Evolutionary conservation across 2,329 filamentous ascomycete species (phyloP).

Genomic region (Colletotrichum lini): DNA sequence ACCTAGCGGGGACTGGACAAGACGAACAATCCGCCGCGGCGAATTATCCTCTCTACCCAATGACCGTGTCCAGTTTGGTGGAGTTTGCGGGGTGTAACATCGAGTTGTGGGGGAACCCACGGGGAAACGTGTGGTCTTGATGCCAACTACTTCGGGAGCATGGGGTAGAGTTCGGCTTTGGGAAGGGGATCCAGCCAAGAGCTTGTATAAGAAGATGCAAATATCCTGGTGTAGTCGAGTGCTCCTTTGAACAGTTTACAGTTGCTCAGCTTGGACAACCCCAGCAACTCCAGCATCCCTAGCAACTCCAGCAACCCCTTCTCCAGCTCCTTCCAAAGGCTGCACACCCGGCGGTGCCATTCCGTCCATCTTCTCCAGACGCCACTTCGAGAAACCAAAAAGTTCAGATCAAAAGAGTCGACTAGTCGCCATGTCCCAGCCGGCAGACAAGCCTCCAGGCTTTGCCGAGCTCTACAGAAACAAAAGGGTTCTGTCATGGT

Average conservation of each 20-base stretch:
- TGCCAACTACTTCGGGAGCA: background rate
- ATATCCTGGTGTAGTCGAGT: too few relatives aligned
- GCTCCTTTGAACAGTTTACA: too few relatives aligned
- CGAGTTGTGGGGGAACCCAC: constrained; percentile 15
- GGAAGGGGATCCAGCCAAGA: background rate
- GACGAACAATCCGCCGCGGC: too few relatives aligned
- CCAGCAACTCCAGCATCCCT: too few relatives aligned
- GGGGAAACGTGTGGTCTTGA: constrained; percentile 27
- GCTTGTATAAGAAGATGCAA: background rate
- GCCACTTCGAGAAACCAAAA: too few relatives aligned
- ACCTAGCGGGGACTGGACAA: too few relatives aligned
- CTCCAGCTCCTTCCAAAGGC: too few relatives aligned
- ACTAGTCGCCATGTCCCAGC: background rate
- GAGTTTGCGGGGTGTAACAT: constrained; percentile 14
- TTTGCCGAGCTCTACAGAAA: constrained; percentile 25
- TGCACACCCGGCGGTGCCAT: too few relatives aligned
- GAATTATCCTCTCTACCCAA: background rate
- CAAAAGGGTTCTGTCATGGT: constrained; percentile 6
- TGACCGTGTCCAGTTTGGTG: background rate
- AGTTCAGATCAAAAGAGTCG: too few relatives aligned
- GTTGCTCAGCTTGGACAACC: too few relatives aligned
- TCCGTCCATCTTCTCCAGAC: too few relatives aligned
- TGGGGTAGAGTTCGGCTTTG: background rate
- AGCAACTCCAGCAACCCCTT: too few relatives aligned
- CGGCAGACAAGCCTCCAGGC: constrained; percentile 6